These are phyloP conservation scores for Inonotus hispidus DNA, from an alignment of 1,284 basidiomycete genomes.

Conservation along the genomic window DNA sequence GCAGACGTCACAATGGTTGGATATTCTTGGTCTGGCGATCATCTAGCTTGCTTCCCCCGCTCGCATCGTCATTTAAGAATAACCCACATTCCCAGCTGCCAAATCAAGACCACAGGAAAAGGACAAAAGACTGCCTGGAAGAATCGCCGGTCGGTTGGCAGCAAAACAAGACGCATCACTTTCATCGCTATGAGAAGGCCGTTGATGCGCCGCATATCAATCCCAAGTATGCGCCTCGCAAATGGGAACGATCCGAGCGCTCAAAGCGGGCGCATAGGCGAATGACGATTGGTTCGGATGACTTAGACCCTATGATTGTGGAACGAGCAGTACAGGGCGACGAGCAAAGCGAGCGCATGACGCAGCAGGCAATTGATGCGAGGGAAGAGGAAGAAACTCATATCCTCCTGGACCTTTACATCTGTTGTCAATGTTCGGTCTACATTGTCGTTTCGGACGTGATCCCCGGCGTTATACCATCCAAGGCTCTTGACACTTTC, in stretches of 20 bases:
- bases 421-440: conserved; percentile 76
- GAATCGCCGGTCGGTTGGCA: conserved; percentile 39
- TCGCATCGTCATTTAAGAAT: conserved; percentile 47
- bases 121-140: conserved; percentile 44
- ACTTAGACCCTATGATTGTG: conserved; percentile 11
- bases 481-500: conserved; percentile 43
- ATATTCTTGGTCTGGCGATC: conserved; percentile 64
- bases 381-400: conserved; percentile 40
- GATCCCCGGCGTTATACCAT: conserved; percentile 66
- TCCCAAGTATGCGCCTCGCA: conserved; percentile 52
- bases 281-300: conserved; percentile 30
- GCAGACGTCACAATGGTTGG: conserved; percentile 75
- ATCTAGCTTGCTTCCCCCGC: conserved; percentile 52
- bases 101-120: conserved; percentile 45
- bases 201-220: conserved; percentile 60
- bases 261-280: conserved; percentile 46
- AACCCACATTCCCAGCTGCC: conserved; percentile 43
- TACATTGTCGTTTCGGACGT: conserved; percentile 63
- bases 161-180: conserved; percentile 70
- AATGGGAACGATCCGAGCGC: conserved; percentile 47
- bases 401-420: conserved; percentile 65
- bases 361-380: conserved; percentile 29
- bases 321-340: conserved; percentile 30
- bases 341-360: conserved; percentile 31
- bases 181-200: conserved; percentile 64